phyloP scores from a whole-genome alignment of 768 basidiomycete genomes.

The Tulasnella sp. region DNA sequence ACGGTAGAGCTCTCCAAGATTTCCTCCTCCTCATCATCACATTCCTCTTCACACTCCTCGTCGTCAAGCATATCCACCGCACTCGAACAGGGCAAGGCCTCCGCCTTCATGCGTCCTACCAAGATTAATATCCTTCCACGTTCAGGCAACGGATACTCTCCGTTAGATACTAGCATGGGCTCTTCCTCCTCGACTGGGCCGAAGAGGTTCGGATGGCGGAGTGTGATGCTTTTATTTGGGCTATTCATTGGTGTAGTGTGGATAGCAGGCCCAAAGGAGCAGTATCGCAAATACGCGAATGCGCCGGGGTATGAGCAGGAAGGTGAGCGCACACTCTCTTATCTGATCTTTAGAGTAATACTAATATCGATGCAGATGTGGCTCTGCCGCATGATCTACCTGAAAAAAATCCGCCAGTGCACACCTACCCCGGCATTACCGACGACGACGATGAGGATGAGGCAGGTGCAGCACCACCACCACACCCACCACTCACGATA shows the following conservation, averaged over 20 bases:
- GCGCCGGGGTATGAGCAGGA: not conserved
- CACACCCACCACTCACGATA: conserved; percentile 11
- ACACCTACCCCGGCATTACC: not conserved
- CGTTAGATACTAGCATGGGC: not conserved
- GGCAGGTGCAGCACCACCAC: conserved; percentile 3
- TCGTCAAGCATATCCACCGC: not conserved
- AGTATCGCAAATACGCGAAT: conserved; percentile 1
- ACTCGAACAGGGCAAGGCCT: not conserved
- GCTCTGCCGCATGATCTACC: not conserved
- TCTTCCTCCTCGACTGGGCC: not conserved
- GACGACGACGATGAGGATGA: conserved; percentile 5
- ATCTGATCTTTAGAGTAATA: not conserved
- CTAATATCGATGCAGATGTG: not conserved
- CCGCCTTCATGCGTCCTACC: conserved; percentile 6
- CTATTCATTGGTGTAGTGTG: conserved; percentile 9
- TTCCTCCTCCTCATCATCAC: conserved; percentile 11
- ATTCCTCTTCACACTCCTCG: not conserved
- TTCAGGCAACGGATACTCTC: not conserved
- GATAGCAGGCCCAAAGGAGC: conserved; percentile 1
- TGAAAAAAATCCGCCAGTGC: not conserved
- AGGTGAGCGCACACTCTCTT: not conserved
- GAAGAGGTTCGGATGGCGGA: conserved; percentile 10
- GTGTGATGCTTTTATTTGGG: not conserved
- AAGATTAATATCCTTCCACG: conserved; percentile 16
- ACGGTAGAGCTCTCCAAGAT: not conserved